phyloP scores from a whole-genome alignment of 495 filamentous ascomycete species.

The Hyaloscypha hepaticicola region DNA sequence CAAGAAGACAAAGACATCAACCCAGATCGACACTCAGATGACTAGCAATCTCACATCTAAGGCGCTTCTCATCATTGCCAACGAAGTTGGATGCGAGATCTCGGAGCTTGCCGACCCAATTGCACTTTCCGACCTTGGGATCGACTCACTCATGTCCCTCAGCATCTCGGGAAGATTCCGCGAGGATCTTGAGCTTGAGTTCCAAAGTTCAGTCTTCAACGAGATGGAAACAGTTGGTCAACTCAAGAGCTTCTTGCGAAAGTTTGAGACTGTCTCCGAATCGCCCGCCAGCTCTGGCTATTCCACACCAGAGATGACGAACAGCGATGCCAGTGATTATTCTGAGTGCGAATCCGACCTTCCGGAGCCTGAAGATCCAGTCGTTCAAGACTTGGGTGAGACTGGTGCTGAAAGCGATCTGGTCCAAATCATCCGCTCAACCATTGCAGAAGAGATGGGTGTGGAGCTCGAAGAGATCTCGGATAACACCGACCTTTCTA shows the following conservation, averaged over 20 bases:
- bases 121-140: slow-evolving; percentile 54
- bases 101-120: slow-evolving; percentile 59
- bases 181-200: slow-evolving; percentile 54
- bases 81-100: slow-evolving; percentile 62
- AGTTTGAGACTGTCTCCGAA: slow-evolving; percentile 40
- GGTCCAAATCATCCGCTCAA: slow-evolving; percentile 37
- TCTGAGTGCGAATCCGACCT: slow-evolving; percentile 10
- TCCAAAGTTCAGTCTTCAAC: slow-evolving; percentile 56
- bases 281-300: slow-evolving; percentile 40
- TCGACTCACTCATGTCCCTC: slow-evolving; percentile 60
- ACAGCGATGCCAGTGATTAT: slow-evolving; percentile 44
- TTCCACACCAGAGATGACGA: slow-evolving; percentile 40
- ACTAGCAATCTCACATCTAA: slow-evolving; percentile 36
- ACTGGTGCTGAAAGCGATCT: slow-evolving; percentile 11
- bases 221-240: slow-evolving; percentile 49
- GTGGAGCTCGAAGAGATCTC: slow-evolving; percentile 63
- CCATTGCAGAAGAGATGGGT: slow-evolving; percentile 67
- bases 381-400: slow-evolving; percentile 28
- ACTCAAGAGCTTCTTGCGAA: slow-evolving; percentile 40
- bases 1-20: slow-evolving; percentile 23
- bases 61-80: slow-evolving; percentile 63
- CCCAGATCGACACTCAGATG: slow-evolving; percentile 38
- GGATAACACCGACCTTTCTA: slow-evolving; percentile 48
- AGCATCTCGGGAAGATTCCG: slow-evolving; percentile 52
- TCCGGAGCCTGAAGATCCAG: not conserved